Evolutionary conservation across 2,329 filamentous ascomycete genomes (phyloP).

Genomic region (Aspergillus ochraceus): DNA sequence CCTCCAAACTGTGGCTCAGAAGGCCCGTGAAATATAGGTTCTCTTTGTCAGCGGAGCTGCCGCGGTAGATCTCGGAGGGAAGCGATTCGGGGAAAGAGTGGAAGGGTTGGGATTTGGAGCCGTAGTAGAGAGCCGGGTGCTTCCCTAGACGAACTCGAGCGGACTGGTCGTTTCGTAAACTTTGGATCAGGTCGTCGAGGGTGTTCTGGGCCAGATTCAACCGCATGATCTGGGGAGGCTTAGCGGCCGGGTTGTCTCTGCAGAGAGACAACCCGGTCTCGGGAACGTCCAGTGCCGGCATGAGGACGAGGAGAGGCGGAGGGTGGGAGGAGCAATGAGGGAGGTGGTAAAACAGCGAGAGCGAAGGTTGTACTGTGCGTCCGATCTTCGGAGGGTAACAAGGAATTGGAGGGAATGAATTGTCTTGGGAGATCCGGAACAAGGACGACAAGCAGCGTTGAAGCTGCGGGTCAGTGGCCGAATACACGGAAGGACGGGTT

Average conservation of each 20-base stretch:
- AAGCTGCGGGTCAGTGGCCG: constrained; percentile 41
- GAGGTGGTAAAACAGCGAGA: constrained; percentile 5
- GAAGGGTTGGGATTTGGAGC: constrained; percentile 57
- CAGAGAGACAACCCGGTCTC: constrained; percentile 42
- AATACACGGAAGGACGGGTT: constrained; percentile 32
- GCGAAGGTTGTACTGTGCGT: not conserved
- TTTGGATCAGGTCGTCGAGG: constrained; percentile 48
- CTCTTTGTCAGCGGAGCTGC: constrained; percentile 42
- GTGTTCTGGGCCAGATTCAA: constrained; percentile 46
- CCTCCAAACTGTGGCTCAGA: constrained; percentile 58
- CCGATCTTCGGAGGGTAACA: constrained; percentile 8
- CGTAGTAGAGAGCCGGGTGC: constrained; percentile 57
- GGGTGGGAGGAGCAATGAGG: constrained; percentile 8
- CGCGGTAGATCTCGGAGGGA: constrained; percentile 59
- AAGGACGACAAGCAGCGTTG: constrained; percentile 37
- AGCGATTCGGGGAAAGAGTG: constrained; percentile 54
- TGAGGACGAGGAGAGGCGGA: constrained; percentile 19
- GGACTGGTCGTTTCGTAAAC: constrained; percentile 42
- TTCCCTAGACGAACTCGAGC: constrained; percentile 50
- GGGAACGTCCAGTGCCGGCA: constrained; percentile 39
- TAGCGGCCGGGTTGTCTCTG: constrained; percentile 31
- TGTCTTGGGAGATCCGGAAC: constrained; percentile 20
- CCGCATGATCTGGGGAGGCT: constrained; percentile 47
- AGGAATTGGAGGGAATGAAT: constrained; percentile 15
- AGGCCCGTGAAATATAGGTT: constrained; percentile 57